Evolutionary conservation across 805 yeast species (phyloP).

Genomic region (Ogataea populi-albae): DNA sequence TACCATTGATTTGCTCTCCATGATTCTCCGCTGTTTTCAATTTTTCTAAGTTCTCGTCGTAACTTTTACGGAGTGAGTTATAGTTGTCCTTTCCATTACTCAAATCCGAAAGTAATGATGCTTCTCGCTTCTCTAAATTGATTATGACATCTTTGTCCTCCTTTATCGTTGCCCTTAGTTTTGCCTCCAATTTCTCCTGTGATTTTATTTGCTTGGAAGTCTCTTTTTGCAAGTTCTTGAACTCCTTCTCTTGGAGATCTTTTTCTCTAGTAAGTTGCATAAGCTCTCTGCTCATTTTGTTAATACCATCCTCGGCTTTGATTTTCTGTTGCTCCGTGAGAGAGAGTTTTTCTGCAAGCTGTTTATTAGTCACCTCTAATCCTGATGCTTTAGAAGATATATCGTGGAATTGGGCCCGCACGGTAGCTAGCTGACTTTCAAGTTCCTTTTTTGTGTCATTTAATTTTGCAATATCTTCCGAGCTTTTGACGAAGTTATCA

Average conservation of each 20-base stretch:
- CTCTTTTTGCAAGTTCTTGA: slow-evolving; percentile 44
- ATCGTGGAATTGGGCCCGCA: slow-evolving; percentile 22
- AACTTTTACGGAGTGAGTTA: slow-evolving; percentile 21
- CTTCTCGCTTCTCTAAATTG: slow-evolving; percentile 20
- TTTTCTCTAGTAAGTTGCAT: slow-evolving; percentile 62
- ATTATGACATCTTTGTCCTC: slow-evolving; percentile 23
- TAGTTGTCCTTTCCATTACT: slow-evolving; percentile 24
- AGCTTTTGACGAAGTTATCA: slow-evolving; percentile 20
- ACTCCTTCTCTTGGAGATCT: slow-evolving; percentile 44
- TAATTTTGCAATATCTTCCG: slow-evolving; percentile 26
- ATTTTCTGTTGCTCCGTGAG: slow-evolving; percentile 35
- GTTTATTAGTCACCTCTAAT: slow-evolving; percentile 22
- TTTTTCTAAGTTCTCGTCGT: slow-evolving; percentile 25
- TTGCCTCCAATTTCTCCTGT: slow-evolving; percentile 33
- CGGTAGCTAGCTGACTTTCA: slow-evolving; percentile 30
- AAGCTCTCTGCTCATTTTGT: slow-evolving; percentile 84
- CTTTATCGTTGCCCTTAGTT: slow-evolving; percentile 23
- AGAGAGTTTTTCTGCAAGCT: slow-evolving; percentile 30
- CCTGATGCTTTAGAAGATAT: slow-evolving; percentile 17
- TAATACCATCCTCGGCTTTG: slow-evolving; percentile 78
- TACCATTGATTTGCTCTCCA: slow-evolving; percentile 16
- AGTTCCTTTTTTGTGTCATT: slow-evolving; percentile 28
- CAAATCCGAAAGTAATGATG: slow-evolving; percentile 17
- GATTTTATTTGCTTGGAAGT: slow-evolving; percentile 30
- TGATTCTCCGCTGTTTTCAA: slow-evolving; percentile 24